A percentile compares a stretch with the other conserved stretches of the same genome.
These are phyloP conservation scores for Lipomyces spencermartinsiae DNA, from an alignment of 805 yeast genomes.

Conservation along the genomic window DNA sequence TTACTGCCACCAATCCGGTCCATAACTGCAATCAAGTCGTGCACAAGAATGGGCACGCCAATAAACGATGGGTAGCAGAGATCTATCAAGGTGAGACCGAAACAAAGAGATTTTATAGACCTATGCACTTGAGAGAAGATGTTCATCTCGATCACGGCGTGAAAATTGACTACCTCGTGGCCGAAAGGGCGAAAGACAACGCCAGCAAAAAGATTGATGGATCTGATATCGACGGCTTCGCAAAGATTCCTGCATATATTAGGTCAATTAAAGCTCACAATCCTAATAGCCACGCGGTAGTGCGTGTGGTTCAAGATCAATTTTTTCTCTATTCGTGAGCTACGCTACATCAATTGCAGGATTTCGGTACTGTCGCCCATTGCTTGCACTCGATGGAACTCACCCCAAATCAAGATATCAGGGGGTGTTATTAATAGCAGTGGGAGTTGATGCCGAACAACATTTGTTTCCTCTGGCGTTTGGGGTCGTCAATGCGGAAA, in stretches of 20 bases:
- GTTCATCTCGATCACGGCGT: slow-evolving; percentile 1
- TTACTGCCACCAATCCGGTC: neutral
- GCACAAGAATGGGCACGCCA: neutral
- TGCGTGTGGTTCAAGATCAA: neutral
- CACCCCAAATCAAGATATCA: neutral
- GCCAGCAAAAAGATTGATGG: neutral
- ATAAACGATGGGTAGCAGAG: neutral
- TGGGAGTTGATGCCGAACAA: neutral
- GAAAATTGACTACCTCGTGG: slow-evolving; percentile 3
- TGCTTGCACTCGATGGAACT: neutral
- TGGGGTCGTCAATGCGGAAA: slow-evolving; percentile 1
- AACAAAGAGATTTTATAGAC: neutral
- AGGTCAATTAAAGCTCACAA: neutral
- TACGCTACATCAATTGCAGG: neutral
- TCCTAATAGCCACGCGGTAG: neutral
- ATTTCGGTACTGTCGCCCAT: neutral
- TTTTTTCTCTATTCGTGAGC: neutral
- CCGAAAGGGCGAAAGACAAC: neutral
- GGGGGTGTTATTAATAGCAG: neutral
- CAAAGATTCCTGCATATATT: neutral
- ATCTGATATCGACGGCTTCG: neutral
- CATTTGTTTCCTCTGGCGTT: neutral
- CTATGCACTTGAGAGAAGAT: neutral
- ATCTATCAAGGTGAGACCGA: neutral
- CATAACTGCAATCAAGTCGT: slow-evolving; percentile 2